Base-by-base conservation (phyloP, 306 rosid species). In the Vachellia collinsii region DNA sequence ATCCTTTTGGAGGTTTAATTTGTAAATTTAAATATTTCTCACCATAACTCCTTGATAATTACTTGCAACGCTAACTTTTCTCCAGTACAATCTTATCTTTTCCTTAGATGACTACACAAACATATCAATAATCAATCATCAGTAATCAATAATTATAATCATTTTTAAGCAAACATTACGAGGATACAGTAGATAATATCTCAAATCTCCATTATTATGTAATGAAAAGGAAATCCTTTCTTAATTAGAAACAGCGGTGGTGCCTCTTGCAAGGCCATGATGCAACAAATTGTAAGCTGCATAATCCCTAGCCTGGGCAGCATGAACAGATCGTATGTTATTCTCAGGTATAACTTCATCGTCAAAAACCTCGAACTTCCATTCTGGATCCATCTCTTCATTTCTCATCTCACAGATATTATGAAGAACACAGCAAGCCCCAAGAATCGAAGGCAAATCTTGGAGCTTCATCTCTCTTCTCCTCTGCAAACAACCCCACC, bases 401-500 rank as follows among this genome's bases (percentile, higher is more conserved):
- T 87, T 82, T 10, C 83, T 87, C 90, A 92, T 89, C 79, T 92
- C 90, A 62, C 98, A 94, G 9, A 94, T 92, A 48, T 94, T 94
- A 76, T 94, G 97, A 84, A 94, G 36, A 74, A 90, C 95, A 86
- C 98, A 94, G 48, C 98, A 94, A 75, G 97, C 98, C 0, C 98
- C 97, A 56, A 92, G 92, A 74, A 92, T 86, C 23, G 68, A 88
- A 2, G 97, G 97, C 89, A 94, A 76, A 7, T 92, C 98, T 75
- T 94, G 92, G 4, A 94, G 91, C 74, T 94, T 94, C 62, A 84
- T 92, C 68, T 94, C 98, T 0, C 92, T 89, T 67, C 98, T 92
- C 89, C 86, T 94, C 86, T 92, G 97, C 78, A 94, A 83, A 48
- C 97, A 90, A 74, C 92, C 74, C 98, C 98, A 94, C 78, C 97